These are phyloP conservation scores for Clavaria fumosa DNA, from an alignment of 768 basidiomycete species.

Conservation along the genomic window DNA sequence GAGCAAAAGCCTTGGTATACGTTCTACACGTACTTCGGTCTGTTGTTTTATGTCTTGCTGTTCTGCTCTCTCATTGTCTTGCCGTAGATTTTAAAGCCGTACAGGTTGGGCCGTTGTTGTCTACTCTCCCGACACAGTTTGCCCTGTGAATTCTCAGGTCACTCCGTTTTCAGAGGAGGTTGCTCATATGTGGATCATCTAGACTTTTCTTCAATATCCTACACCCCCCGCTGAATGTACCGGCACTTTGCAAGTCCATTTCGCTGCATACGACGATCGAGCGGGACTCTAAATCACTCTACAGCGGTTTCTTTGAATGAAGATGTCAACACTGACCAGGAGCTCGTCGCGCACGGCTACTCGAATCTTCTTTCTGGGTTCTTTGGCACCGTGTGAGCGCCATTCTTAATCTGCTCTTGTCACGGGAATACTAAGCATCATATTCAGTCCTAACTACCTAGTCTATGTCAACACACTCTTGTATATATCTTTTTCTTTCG, in stretches of 20 bases:
- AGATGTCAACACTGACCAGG: slow-evolving; percentile 83
- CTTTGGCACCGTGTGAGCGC: slow-evolving; percentile 61
- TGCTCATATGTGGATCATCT: slow-evolving; percentile 1
- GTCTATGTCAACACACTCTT: slow-evolving; percentile 79
- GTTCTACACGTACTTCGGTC: slow-evolving; percentile 72
- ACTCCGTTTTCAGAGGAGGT: not conserved
- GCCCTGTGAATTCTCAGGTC: slow-evolving; percentile 45
- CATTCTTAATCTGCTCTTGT: slow-evolving; percentile 1
- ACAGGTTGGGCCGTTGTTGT: slow-evolving; percentile 51
- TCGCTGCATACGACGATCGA: not conserved
- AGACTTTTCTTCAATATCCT: slow-evolving; percentile 76
- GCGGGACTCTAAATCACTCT: not conserved
- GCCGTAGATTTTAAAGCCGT: slow-evolving; percentile 43
- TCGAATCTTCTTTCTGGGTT: slow-evolving; percentile 77
- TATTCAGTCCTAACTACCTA: slow-evolving; percentile 59
- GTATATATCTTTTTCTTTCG: too few relatives aligned
- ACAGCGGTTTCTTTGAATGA: slow-evolving; percentile 76
- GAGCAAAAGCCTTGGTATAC: slow-evolving; percentile 54
- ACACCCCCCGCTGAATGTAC: slow-evolving; percentile 80
- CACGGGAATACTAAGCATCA: not conserved
- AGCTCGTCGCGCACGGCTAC: slow-evolving; percentile 84
- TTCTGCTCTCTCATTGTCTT: not conserved
- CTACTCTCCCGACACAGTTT: slow-evolving; percentile 85
- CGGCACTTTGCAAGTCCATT: slow-evolving; percentile 53
- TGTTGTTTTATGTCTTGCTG: slow-evolving; percentile 10